Conservation (phyloP, 2,329 filamentous ascomycete genomes). For the Xylariales sp. region DNA sequence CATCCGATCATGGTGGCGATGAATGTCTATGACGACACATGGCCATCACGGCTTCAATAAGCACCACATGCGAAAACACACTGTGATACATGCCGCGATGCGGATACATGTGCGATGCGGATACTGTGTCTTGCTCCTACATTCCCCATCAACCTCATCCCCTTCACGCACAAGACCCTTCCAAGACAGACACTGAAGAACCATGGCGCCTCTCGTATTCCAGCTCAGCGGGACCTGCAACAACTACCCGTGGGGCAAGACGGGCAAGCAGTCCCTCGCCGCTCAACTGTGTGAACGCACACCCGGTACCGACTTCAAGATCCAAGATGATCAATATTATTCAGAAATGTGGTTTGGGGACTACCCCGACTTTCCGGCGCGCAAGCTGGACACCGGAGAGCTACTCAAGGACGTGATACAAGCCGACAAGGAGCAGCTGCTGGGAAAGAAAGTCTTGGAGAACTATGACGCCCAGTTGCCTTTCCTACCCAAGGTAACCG, state of each 20-base stretch:
- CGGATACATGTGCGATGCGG: too few species aligned
- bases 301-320: constrained; percentile 55
- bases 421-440: constrained; percentile 53
- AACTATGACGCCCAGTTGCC: constrained; percentile 63
- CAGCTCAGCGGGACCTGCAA: constrained; percentile 45
- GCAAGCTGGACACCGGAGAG: constrained; percentile 57
- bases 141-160: too few species aligned
- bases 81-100: too few species aligned
- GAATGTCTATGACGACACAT: constrained; percentile 10
- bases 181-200: too few species aligned
- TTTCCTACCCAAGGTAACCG: constrained; percentile 59
- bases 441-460: constrained; percentile 57
- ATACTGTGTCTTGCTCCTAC: too few species aligned
- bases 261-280: constrained; percentile 60
- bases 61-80: too few species aligned
- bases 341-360: constrained; percentile 72
- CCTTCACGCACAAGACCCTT: too few species aligned
- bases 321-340: constrained; percentile 61
- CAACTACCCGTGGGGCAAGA: constrained; percentile 68
- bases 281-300: constrained; percentile 62
- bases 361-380: constrained; percentile 65
- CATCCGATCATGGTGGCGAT: neutral
- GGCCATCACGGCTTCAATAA: constrained; percentile 6
- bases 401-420: constrained; percentile 61
- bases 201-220: constrained; percentile 31